Conservation (phyloP, 176 grass and related monocot species). For the Ananas comosus region DNA sequence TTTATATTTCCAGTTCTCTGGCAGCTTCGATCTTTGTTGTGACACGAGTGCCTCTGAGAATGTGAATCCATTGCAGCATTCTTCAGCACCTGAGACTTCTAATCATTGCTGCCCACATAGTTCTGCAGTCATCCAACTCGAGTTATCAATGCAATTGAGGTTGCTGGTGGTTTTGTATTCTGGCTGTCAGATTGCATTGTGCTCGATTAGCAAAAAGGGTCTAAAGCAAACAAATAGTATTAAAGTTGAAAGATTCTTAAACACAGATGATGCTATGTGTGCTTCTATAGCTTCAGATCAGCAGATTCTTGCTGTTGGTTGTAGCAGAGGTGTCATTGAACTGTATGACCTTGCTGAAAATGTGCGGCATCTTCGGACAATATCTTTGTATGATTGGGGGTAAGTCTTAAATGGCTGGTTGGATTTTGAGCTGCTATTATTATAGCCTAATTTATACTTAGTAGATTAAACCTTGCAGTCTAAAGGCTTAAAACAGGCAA, state of each 20-base stretch:
- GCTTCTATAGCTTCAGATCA: conserved; percentile 87
- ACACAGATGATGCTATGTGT: conserved; percentile 57
- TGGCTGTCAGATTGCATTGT: conserved; percentile 71
- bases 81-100: conserved; percentile 44
- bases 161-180: conserved; percentile 71
- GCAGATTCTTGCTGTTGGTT: conserved; percentile 88
- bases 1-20: conserved; percentile 54
- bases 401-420: conserved; percentile 26
- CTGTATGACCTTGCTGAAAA: conserved; percentile 84
- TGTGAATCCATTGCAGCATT: conserved; percentile 27
- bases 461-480: not conserved
- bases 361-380: conserved; percentile 53
- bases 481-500: not conserved
- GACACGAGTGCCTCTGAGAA: conserved; percentile 36
- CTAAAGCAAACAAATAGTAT: conserved; percentile 54
- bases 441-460: not conserved
- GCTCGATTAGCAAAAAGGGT: conserved; percentile 80
- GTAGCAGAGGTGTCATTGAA: conserved; percentile 78
- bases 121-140: conserved; percentile 59
- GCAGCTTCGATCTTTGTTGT: conserved; percentile 68
- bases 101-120: conserved; percentile 51
- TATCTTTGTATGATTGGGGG: conserved; percentile 97
- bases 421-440: conserved; percentile 5
- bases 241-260: conserved; percentile 71
- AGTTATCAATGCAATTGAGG: conserved; percentile 68